Evolutionary conservation across 2,329 filamentous ascomycete species (phyloP), one percentile per base, ranked within the genome.

Genomic region (Aspergillus arachidicola): DNA sequence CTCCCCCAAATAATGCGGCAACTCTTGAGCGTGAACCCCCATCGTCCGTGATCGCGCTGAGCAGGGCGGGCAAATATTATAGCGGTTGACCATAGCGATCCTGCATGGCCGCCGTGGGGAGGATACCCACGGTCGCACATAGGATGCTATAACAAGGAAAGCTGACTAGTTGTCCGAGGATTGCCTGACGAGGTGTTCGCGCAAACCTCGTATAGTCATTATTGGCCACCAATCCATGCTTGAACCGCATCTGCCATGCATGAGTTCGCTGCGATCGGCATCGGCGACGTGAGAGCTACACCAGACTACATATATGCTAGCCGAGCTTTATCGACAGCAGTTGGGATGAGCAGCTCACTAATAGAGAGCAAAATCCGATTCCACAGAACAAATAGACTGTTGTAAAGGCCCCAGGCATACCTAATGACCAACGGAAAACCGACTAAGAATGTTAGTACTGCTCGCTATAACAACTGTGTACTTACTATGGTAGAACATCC

Each of bases 171-270:
- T 75, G 73, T 0, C 70, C 69, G 38, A 66, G 68, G 14, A 73
- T 66, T 6, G 68, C 70, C 50, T 73, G 67, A 2, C 58, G 58
- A 1, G 70, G 70, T 11, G 63, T 65, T 2, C 64, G 63, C 0
- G 72, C 70, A 59, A 74, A 74, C 16, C 75, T 66, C 0, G 74
- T 69, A 54, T 71, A 77, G 32, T 77, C 75, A 38, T 71, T 72
- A 83, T 68, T 81, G 74, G 3, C 81, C 81, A 14, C 82, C 82
- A 46, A 82, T 78, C 79, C 80, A 83, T 5, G 80, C 77, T 58
- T 82, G 80, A 61, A 83, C 81, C 19, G 76, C 80, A 30, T 64
- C 58, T 60, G 36, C 16, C 12, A 19, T 38, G n/a, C 12, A 23
- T 26, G 11, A 2, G 23, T 26, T 19, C 5, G 6, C 6, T 16